phyloP scores from a whole-genome alignment of 306 rosid species.

The Abrus pulchellus region DNA sequence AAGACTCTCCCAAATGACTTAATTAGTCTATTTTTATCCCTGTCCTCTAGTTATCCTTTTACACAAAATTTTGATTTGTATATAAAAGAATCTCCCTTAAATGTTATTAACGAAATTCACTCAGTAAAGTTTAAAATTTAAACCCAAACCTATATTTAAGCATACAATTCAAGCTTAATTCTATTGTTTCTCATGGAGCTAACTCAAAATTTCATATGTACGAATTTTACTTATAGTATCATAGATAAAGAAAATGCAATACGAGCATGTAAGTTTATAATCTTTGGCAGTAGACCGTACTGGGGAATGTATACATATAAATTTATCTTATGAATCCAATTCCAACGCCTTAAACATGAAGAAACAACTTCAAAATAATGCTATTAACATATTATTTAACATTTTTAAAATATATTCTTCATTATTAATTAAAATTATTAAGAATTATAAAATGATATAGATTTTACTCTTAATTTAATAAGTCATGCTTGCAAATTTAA shows the following conservation, averaged over 20 bases:
- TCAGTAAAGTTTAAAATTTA: neutral
- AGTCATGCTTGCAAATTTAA: no score
- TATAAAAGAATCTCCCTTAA: neutral
- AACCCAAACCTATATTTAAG: neutral
- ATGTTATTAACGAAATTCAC: neutral
- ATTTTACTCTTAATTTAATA: no score
- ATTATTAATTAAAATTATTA: no score
- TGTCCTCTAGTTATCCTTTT: neutral
- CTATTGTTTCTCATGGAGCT: neutral
- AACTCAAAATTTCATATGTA: neutral
- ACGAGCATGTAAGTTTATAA: neutral
- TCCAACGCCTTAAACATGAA: neutral
- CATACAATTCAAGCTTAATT: neutral
- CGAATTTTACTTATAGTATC: no score
- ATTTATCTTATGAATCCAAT: neutral
- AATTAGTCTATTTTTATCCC: no score
- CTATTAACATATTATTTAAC: no score
- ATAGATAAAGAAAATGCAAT: neutral
- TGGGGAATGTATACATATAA: neutral
- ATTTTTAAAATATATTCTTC: no score
- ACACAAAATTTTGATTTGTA: neutral
- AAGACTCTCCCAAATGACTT: no score
- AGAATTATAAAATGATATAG: no score
- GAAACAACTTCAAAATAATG: neutral
- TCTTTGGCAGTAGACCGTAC: neutral